These are phyloP conservation scores for Tetrapisispora pingtungensis DNA, from an alignment of 805 yeast species.

Conservation along the genomic window DNA sequence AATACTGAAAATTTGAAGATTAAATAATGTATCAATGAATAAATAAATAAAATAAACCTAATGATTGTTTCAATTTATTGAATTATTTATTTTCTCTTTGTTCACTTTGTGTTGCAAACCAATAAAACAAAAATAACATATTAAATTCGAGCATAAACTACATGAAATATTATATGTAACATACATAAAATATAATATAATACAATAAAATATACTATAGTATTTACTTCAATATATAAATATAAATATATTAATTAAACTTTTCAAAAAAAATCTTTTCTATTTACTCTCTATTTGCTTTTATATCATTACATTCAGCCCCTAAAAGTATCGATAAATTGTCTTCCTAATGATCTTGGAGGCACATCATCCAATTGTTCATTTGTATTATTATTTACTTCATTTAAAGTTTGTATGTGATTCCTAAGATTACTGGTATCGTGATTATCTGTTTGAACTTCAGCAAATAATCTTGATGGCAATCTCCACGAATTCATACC, in stretches of 20 bases:
- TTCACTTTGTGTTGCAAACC: too few species aligned
- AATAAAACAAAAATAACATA: too few species aligned
- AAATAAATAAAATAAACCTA: too few species aligned
- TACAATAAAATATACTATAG: too few species aligned
- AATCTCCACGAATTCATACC: slow-evolving; percentile 30
- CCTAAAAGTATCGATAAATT: slow-evolving; percentile 51
- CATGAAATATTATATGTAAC: not conserved
- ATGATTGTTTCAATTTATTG: too few species aligned
- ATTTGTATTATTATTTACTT: not conserved
- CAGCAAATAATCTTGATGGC: slow-evolving; percentile 20
- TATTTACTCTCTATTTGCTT: not conserved
- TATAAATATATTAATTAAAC: too few species aligned
- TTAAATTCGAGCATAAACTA: not conserved
- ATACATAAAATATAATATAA: too few species aligned
- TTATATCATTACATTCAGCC: slow-evolving; percentile 16
- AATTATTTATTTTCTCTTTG: not conserved
- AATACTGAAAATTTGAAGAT: slow-evolving; percentile 31
- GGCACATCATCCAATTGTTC: slow-evolving; percentile 38
- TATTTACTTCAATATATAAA: too few species aligned
- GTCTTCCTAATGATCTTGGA: slow-evolving; percentile 49
- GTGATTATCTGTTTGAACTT: not conserved
- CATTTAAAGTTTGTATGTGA: not conserved
- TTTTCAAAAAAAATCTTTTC: too few species aligned
- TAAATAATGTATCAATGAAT: slow-evolving; percentile 5
- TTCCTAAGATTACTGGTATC: slow-evolving; percentile 4